These are phyloP conservation scores for Boletus rufocinnamomeus DNA, from an alignment of 768 basidiomycete species.

Conservation along the genomic window DNA sequence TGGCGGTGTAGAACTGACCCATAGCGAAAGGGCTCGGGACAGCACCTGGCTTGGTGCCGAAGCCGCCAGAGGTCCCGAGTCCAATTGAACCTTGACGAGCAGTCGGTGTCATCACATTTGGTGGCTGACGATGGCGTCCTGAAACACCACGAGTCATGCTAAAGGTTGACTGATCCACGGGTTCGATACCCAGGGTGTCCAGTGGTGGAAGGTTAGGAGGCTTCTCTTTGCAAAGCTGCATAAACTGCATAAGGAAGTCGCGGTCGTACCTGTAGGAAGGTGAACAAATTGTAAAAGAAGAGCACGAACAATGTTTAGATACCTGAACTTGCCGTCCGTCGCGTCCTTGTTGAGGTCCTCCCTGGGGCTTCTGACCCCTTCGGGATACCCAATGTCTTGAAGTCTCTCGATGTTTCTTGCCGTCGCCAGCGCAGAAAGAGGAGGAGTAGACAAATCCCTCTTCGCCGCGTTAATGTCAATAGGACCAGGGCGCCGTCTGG, in stretches of 20 bases:
- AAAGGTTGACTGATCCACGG: slow-evolving; percentile 55
- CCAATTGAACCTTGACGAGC: slow-evolving; percentile 52
- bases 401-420: slow-evolving; percentile 88
- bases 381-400: slow-evolving; percentile 74
- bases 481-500: slow-evolving; percentile 62
- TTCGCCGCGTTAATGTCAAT: slow-evolving; percentile 66
- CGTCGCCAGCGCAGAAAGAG: slow-evolving; percentile 67
- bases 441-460: slow-evolving; percentile 35
- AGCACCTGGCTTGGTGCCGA: slow-evolving; percentile 35
- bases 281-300: slow-evolving; percentile 9
- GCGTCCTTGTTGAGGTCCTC: slow-evolving; percentile 83
- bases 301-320: slow-evolving; percentile 7
- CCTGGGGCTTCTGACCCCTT: slow-evolving; percentile 77
- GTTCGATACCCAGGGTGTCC: slow-evolving; percentile 89
- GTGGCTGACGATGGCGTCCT: slow-evolving; percentile 54
- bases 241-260: slow-evolving; percentile 96
- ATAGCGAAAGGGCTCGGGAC: slow-evolving; percentile 45
- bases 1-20: slow-evolving; percentile 67
- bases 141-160: slow-evolving; percentile 63
- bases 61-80: slow-evolving; percentile 40
- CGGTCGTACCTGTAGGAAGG: slow-evolving; percentile 79
- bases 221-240: slow-evolving; percentile 92
- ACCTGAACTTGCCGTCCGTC: slow-evolving; percentile 90
- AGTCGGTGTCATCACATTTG: slow-evolving; percentile 44
- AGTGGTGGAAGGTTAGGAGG: slow-evolving; percentile 88